phyloP scores from a whole-genome alignment of 768 basidiomycete species.

The Collybia nuda region DNA sequence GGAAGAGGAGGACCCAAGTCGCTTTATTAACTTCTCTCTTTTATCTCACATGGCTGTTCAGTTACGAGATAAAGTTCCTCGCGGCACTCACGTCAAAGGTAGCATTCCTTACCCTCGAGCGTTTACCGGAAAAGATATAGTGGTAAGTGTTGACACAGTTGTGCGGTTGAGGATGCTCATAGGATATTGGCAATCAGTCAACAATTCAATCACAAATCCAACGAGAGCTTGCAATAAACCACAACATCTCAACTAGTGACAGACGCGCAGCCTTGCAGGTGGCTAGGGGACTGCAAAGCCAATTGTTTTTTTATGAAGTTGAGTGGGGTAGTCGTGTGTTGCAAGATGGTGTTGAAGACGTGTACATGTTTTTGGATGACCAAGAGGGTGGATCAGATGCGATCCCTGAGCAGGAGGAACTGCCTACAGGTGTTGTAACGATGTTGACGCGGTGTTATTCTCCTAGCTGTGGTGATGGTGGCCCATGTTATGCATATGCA shows the following conservation, averaged over 20 bases:
- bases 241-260: slow-evolving; percentile 73
- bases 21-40: slow-evolving; percentile 87
- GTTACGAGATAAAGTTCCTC: slow-evolving; percentile 85
- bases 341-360: slow-evolving; percentile 88
- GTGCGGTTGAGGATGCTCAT: not conserved
- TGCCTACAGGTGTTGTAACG: slow-evolving; percentile 90
- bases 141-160: slow-evolving; percentile 51
- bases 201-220: slow-evolving; percentile 88
- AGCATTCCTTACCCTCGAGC: slow-evolving; percentile 88
- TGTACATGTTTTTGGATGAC: slow-evolving; percentile 91
- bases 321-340: slow-evolving; percentile 87
- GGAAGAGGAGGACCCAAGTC: slow-evolving; percentile 64
- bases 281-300: slow-evolving; percentile 86
- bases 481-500: slow-evolving; percentile 77
- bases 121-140: slow-evolving; percentile 94
- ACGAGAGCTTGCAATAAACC: slow-evolving; percentile 75
- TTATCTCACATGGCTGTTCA: slow-evolving; percentile 88
- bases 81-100: slow-evolving; percentile 87
- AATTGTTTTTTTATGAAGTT: slow-evolving; percentile 95
- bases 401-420: slow-evolving; percentile 58
- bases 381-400: slow-evolving; percentile 62
- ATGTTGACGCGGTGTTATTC: slow-evolving; percentile 90
- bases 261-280: slow-evolving; percentile 83
- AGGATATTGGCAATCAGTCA: slow-evolving; percentile 45
- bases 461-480: slow-evolving; percentile 79